Evolutionary conservation across 768 basidiomycete genomes (phyloP).

Genomic region (Trametes punicea): DNA sequence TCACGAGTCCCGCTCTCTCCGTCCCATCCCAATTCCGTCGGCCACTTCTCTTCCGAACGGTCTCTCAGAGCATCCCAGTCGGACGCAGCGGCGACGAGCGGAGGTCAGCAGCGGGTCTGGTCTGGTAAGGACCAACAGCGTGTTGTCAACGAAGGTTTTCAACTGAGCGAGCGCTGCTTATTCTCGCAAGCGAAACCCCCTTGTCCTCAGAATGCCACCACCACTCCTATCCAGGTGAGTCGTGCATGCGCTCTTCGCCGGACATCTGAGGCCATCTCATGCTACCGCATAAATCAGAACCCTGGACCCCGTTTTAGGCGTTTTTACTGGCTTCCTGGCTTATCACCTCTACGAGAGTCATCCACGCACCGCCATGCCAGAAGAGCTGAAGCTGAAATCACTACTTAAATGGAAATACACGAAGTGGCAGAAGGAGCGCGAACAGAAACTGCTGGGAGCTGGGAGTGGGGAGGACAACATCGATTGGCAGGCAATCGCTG

Average conservation of each 20-base stretch:
- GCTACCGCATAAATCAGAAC: slow-evolving; percentile 36
- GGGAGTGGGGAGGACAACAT: slow-evolving; percentile 18
- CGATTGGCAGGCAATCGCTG: slow-evolving; percentile 24
- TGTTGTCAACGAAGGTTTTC: not conserved
- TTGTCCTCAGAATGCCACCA: too few species aligned
- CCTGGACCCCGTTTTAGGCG: slow-evolving; percentile 68
- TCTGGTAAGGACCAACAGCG: not conserved
- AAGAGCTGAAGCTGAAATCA: slow-evolving; percentile 50
- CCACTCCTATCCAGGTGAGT: slow-evolving; percentile 51
- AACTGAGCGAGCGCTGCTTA: not conserved
- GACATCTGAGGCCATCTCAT: not conserved
- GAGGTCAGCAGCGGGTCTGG: not conserved
- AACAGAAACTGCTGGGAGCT: slow-evolving; percentile 13
- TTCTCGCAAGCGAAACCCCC: not conserved
- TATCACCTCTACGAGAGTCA: slow-evolving; percentile 80
- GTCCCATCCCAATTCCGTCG: slow-evolving; percentile 14
- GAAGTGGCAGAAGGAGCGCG: slow-evolving; percentile 33
- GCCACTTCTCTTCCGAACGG: slow-evolving; percentile 12
- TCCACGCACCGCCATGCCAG: slow-evolving; percentile 63
- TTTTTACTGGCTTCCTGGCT: slow-evolving; percentile 75
- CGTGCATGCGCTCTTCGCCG: slow-evolving; percentile 1
- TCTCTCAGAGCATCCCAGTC: not conserved
- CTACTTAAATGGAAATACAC: slow-evolving; percentile 69
- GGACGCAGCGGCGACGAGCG: not conserved
- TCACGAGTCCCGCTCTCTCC: slow-evolving; percentile 11